Evolutionary conservation across 2,329 filamentous ascomycete genomes (phyloP), one percentile per base, ranked within the genome.

Genomic region (Hirsutella rhossiliensis): DNA sequence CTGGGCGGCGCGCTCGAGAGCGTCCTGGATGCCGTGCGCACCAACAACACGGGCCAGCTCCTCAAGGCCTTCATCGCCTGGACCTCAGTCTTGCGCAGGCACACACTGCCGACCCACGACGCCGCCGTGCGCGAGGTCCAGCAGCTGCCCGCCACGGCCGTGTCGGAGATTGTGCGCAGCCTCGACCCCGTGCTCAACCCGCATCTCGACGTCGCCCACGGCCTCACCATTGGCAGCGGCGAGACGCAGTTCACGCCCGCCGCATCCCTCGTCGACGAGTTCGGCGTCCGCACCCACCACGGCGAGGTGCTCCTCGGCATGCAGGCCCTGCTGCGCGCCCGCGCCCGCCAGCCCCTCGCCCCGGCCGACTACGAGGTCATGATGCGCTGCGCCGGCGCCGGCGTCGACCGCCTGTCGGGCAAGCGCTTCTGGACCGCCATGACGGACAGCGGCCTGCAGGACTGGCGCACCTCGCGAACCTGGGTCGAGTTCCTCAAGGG

Each of bases 141-240:
- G 13, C 42, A 48, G 0, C 55, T 87, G 19, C 69, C 80, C 0
- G 58, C 67, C 2, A 64, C 71, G 1, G 71, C 71, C 1, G 80
- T 87, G 54, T 76, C 78, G 2, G 78, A 83, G 49, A 71, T 84
- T 11, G 58, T 89, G 28, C 70, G 72, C 30, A 67, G 71, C 5
- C 60, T 88, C 9, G 78, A 84, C 45, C 81, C 83, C 0, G 53
- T 73, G 5, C 54, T 60, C 19, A 60, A 78, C 17, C 56, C 61
- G 18, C 59, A 71, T 12, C 56, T 76, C 18, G 79, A 82, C 55
- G 56, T 67, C 4, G 61, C 63, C 11, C 55, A 69, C 31, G 63
- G 66, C 15, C 47, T 69, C 17, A 49, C 54, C 15, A 58, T 75
- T 42, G 51, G 60, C 4, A 45, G 52, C 13, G 69, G 58, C 51